Base-by-base conservation (phyloP, 768 basidiomycete species). In the Botryobasidium botryosum region DNA sequence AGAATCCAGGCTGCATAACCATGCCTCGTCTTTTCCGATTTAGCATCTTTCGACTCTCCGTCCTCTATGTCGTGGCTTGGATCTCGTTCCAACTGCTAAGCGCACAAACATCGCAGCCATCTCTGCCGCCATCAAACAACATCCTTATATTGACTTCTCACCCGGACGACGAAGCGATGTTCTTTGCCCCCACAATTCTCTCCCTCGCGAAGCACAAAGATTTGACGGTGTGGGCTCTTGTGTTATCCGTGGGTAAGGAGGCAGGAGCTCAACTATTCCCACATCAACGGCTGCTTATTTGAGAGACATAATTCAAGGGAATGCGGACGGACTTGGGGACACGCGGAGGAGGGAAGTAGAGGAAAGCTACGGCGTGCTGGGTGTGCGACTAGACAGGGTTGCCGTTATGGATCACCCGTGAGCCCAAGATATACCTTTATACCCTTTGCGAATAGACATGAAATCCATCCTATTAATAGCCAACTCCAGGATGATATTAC, bases 91-190 rank as follows among this genome's bases (percentile, higher is more conserved):
- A n/a, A n/a, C n/a, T n/a, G n/a, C n/a, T n/a, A n/a, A n/a, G n/a
- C n/a, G n/a, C n/a, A n/a, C n/a, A n/a, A n/a, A n/a, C n/a, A n/a
- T n/a, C n/a, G n/a, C n/a, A n/a, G n/a, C n/a, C n/a, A n/a, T n/a
- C n/a, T n/a, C n/a, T n/a, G n/a, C n/a, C n/a, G n/a, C n/a, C n/a
- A n/a, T n/a, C n/a, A n/a, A n/a, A n/a, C n/a, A n/a, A n/a, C n/a
- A n/a, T n/a, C n/a, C n/a, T n/a, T n/a, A n/a, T n/a, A n/a, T 59
- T 96, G 36, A 92, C 90, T 1, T 87, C 90, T 23, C 90, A 96
- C 57, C 90, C 90, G 2, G 90, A 94, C 57, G 90, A 96, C 57
- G 90, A 94, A 63, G 77, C 76, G 58, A 72, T 91, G 69, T 96
- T 96, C 68, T 96, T 96, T 58, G 76, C 77, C 3, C 90, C 90